Evolutionary conservation across 2,329 filamentous ascomycete species (phyloP).

Genomic region (Talaromyces sp.): DNA sequence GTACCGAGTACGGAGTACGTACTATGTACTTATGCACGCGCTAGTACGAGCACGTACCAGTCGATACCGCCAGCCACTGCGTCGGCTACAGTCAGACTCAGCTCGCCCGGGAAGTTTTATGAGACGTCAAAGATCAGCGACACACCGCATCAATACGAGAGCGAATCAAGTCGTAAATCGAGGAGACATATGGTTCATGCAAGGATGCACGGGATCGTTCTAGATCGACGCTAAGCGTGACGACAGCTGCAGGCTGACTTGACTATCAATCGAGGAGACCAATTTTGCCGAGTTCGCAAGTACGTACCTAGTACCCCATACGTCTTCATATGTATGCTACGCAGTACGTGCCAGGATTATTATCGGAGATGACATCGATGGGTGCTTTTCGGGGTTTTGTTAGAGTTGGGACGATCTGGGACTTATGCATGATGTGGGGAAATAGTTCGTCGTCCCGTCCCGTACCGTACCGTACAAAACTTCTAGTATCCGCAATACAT

Average conservation of each 20-base stretch:
- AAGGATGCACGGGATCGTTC: background rate
- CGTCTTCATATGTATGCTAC: background rate
- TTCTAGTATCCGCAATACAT: background rate
- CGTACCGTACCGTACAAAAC: background rate
- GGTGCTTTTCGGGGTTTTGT: background rate
- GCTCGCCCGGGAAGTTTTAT: background rate
- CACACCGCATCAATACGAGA: background rate
- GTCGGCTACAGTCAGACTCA: background rate
- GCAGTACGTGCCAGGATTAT: background rate
- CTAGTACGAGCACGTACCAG: background rate
- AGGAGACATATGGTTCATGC: background rate
- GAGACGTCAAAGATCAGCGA: background rate
- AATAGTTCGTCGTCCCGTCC: background rate
- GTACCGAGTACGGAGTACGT: background rate
- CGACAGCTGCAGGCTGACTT: background rate
- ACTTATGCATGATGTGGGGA: background rate
- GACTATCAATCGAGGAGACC: background rate
- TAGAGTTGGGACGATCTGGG: background rate
- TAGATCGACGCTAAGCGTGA: background rate
- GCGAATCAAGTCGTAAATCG: background rate
- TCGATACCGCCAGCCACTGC: background rate
- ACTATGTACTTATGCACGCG: background rate
- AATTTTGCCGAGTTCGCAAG: background rate
- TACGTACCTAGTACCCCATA: background rate
- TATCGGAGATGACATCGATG: background rate